Conservation (phyloP, 1,139 yeast genomes). For the Maudiozyma humilis region DNA sequence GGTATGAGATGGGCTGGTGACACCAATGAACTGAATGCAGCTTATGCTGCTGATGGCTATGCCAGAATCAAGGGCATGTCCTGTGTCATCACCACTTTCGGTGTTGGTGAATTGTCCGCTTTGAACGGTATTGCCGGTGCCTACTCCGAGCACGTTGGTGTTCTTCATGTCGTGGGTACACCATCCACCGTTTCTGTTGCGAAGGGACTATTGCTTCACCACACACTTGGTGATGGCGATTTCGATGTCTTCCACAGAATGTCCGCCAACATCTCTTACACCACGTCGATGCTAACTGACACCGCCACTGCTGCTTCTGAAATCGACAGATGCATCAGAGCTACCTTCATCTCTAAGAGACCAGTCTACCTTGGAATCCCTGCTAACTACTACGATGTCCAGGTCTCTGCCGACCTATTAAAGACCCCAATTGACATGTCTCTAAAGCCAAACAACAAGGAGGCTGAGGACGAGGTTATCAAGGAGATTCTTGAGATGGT, state of each 20-base stretch:
- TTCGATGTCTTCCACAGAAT: no score
- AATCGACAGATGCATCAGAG: conserved; percentile 1
- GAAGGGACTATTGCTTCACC: neutral
- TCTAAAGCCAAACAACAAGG: neutral
- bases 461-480: neutral
- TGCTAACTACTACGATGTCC: neutral
- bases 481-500: neutral
- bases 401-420: neutral
- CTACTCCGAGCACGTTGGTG: conserved; percentile 1
- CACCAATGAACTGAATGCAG: conserved; percentile 1
- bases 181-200: neutral
- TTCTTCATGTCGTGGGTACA: neutral
- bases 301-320: neutral
- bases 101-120: conserved; percentile 2
- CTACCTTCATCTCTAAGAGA: neutral
- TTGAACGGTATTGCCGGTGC: conserved; percentile 1
- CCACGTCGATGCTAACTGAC: neutral
- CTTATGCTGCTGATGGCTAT: conserved; percentile 1
- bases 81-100: neutral
- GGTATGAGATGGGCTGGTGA: conserved; percentile 3
- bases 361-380: conserved; percentile 1
- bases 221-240: conserved; percentile 1
- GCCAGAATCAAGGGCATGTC: conserved; percentile 1
- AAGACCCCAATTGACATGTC: neutral
- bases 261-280: no score